Evolutionary conservation across 2,329 filamentous ascomycete genomes (phyloP).

Genomic region (Fusarium concolor): DNA sequence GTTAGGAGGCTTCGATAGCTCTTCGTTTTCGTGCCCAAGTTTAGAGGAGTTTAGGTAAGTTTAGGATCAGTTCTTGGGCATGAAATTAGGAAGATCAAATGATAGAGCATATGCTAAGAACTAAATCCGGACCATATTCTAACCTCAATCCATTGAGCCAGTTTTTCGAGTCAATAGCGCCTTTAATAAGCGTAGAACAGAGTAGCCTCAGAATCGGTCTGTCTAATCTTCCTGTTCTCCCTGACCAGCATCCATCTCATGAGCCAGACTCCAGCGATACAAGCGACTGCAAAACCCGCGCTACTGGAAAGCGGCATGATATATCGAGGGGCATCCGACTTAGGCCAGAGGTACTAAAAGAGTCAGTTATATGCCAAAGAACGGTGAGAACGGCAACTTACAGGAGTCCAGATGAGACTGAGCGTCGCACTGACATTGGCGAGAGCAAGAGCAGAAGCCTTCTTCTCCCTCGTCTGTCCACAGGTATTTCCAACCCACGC

Average conservation of each 20-base stretch:
- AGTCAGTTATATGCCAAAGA: background rate
- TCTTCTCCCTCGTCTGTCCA: slow-evolving; percentile 62
- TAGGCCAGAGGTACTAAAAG: slow-evolving; percentile 35
- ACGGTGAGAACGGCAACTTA: background rate
- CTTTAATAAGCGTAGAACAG: slow-evolving; percentile 41
- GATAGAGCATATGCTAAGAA: too few relatives aligned
- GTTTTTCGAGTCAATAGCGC: accelerated
- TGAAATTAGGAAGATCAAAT: too few relatives aligned
- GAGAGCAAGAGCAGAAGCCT: slow-evolving; percentile 56
- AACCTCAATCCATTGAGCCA: background rate
- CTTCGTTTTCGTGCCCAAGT: too few relatives aligned
- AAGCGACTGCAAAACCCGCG: slow-evolving; percentile 48
- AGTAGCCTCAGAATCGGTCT: slow-evolving; percentile 39
- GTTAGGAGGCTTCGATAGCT: too few relatives aligned
- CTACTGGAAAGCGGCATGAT: slow-evolving; percentile 37
- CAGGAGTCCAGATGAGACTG: slow-evolving; percentile 40
- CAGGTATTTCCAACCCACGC: slow-evolving; percentile 57
- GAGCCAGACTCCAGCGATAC: slow-evolving; percentile 47
- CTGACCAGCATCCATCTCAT: slow-evolving; percentile 45
- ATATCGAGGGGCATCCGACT: slow-evolving; percentile 39
- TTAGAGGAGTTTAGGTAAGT: too few relatives aligned
- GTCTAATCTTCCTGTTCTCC: slow-evolving; percentile 45
- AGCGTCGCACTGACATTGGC: slow-evolving; percentile 39
- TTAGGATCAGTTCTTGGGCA: too few relatives aligned
- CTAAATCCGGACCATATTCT: background rate